These are phyloP conservation scores for Juncus inflexus DNA, from an alignment of 176 grass and related monocot species.

Conservation along the genomic window DNA sequence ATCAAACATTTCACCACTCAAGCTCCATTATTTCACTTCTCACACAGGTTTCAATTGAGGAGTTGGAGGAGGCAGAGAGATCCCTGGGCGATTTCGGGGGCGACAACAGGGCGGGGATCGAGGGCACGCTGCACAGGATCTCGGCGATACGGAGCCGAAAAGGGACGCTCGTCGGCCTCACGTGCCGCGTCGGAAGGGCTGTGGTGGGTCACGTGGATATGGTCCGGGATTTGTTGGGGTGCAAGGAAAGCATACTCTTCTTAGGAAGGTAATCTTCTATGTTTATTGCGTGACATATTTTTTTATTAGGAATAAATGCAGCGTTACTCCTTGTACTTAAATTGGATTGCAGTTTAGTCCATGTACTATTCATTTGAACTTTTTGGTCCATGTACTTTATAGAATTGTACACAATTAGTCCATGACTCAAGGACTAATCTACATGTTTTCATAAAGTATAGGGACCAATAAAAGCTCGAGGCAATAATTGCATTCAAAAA, in stretches of 20 bases:
- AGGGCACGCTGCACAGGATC: constrained; percentile 98
- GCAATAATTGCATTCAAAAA: too few species aligned
- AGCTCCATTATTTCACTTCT: constrained; percentile 15
- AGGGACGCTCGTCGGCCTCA: constrained; percentile 87
- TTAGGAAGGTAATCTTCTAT: constrained; percentile 56
- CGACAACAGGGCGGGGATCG: constrained; percentile 83
- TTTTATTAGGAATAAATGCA: neutral
- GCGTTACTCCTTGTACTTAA: too few species aligned
- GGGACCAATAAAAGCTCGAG: too few species aligned
- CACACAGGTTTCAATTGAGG: constrained; percentile 74
- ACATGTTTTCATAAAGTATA: too few species aligned
- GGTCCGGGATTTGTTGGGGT: constrained; percentile 81
- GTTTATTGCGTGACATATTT: neutral
- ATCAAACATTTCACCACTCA: neutral
- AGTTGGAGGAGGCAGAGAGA: constrained; percentile 77
- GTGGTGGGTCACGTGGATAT: constrained; percentile 91
- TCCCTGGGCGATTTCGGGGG: constrained; percentile 92
- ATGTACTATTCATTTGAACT: too few species aligned
- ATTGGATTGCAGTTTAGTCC: too few species aligned
- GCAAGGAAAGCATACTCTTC: constrained; percentile 92
- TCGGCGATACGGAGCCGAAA: constrained; percentile 97
- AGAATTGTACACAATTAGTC: neutral
- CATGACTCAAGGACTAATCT: too few species aligned
- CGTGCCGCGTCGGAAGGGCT: constrained; percentile 90
- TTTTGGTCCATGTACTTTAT: too few species aligned